Evolutionary conservation across 1,284 basidiomycete species (phyloP), one percentile per base, ranked within the genome.

Genomic region (Sporisorium reilianum): DNA sequence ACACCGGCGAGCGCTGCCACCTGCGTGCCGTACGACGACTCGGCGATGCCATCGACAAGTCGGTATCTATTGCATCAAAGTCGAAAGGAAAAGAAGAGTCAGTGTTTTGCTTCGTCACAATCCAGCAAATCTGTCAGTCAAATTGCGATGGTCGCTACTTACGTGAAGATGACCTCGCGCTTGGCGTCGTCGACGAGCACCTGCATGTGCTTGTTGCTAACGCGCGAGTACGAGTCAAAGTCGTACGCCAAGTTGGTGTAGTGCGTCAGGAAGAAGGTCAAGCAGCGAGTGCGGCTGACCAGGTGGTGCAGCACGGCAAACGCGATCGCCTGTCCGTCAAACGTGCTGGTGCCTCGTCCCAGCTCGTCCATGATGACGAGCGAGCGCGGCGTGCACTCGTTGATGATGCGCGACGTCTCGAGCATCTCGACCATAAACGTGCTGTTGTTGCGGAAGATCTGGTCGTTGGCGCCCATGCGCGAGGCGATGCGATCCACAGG

Each of bases 401-500:
- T 75, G 58, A 84, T 61, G 69, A 84, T 84, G 60, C 79, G 76
- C 41, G 79, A 74, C 18, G 83, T 81, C 63, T 84, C 83, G 38
- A 82, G 75, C 83, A 84, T 84, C 71, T 84, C 83, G 48, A 84
- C 83, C 83, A 84, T 84, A 49, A 84, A 84, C 22, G 83, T 84
- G 55, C 75, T 79, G 63, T 82, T 80, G 63, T 81, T 79, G 36
- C 78, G 75, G 76, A 84, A 84, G 46, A 83, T 79, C 53, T 78
- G 80, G 59, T 84, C 83, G 41, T 84, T 85, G 63, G 97, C 97
- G 20, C 97, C 97, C 96, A 99, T 99, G 28, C 97, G 91, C 8
- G 96, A 98, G 65, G 97, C 89, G 78, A 99, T 97, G 25, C 92
- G 88, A 84, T 99, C 96, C 2, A 97, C 90, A 0, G 97, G 94